Evolutionary conservation across 2,329 filamentous ascomycete species (phyloP), one percentile per base, ranked within the genome.

Genomic region (Nigrograna mackinnonii): DNA sequence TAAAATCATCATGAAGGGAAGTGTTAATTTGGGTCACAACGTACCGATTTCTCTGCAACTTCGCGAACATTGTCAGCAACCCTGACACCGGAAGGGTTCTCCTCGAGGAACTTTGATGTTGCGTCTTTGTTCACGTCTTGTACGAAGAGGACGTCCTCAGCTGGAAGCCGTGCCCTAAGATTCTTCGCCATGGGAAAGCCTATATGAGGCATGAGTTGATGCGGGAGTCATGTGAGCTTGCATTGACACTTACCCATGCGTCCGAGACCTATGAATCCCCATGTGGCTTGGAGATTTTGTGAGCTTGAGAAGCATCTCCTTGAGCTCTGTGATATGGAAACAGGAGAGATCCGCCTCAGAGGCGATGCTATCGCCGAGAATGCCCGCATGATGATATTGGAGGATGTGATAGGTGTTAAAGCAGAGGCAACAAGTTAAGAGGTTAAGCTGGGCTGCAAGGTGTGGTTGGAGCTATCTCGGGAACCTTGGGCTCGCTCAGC

Each of bases 121-220:
- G 79, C 74, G 26, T 76, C 71, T 14, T 74, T 66, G 58, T 88
- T 87, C 48, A 86, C 76, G 61, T 89, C 86, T 57, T 83, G 82
- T 22, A 89, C 69, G 45, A 82, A 73, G 35, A 89, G 65, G 0
- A 74, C 82, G 62, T 89, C 86, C 7, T 76, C 73, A 17, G 74
- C 68, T 3, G 83, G 79, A 21, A 87, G 77, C 63, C 87, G 88
- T 26, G 79, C 75, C 54, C 84, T 78, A 4, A 89, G 73, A 56
- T 88, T 89, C 64, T 77, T 80, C 24, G 86, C 86, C 86, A 89
- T 89, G 35, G 83, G 80, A 52, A 83, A 88, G 35, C 86, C 85
- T 86, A 47, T 16, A 18, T 18, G 14, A 13, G 13, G 6, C 12
- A 9, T 16, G 28, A 20, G 11, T 18, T 7, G 13, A 9, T 9